phyloP scores from a whole-genome alignment of 228 moss, liverwort and hornwort genomes.

The Sphagnum magellanicum region DNA sequence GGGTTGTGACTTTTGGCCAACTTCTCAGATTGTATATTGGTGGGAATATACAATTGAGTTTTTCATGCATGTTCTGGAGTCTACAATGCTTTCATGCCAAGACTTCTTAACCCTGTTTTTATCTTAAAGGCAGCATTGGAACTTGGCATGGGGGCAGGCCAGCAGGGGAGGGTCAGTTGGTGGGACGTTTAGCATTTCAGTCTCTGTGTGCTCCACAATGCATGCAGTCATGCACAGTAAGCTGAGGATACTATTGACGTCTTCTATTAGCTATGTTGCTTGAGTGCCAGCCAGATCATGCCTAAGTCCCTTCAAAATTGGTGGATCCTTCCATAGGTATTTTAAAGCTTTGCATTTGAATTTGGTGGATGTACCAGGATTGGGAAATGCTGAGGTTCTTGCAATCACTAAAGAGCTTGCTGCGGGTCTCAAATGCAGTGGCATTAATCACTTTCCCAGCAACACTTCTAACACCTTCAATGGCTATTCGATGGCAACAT shows the following conservation, averaged over 20 bases:
- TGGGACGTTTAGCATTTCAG: slow-evolving; percentile 82
- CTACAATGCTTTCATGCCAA: too few relatives aligned
- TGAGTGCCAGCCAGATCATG: too few relatives aligned
- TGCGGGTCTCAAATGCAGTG: slow-evolving; percentile 69
- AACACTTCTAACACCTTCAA: slow-evolving; percentile 58
- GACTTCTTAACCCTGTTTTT: background rate
- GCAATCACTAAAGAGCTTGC: slow-evolving; percentile 65
- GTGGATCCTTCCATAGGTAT: too few relatives aligned
- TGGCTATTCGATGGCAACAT: slow-evolving; percentile 83
- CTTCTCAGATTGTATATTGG: background rate
- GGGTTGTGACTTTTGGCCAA: too few relatives aligned
- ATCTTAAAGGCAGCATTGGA: background rate
- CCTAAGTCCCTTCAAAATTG: too few relatives aligned
- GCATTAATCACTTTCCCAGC: slow-evolving; percentile 80
- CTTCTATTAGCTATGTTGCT: too few relatives aligned
- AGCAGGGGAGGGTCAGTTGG: slow-evolving; percentile 38
- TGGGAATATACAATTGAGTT: too few relatives aligned
- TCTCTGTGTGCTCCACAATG: slow-evolving; percentile 92
- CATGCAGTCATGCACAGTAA: slow-evolving; percentile 72
- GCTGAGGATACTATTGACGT: background rate
- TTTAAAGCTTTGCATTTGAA: background rate
- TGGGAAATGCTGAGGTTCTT: slow-evolving; percentile 87
- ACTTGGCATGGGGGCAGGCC: slow-evolving; percentile 24
- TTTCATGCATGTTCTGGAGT: too few relatives aligned
- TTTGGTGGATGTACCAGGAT: slow-evolving; percentile 40